Percentiles rank a stretch among this genome's conserved stretches.
Evolutionary conservation across 352 stramenopile species (phyloP).

Genomic region (Phytopythium boreale): DNA sequence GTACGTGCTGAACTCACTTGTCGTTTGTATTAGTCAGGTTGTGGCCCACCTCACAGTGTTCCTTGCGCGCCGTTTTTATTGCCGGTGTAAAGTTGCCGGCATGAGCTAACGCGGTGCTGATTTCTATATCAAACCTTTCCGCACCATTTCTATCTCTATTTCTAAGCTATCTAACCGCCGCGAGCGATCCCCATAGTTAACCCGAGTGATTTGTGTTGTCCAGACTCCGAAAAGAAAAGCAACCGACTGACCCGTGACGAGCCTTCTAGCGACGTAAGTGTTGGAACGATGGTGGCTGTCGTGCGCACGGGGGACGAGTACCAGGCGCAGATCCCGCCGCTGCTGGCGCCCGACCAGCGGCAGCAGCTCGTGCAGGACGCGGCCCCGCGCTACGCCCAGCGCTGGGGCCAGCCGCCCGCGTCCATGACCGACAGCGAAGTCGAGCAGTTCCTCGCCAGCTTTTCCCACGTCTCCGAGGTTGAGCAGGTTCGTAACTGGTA

Average conservation of each 20-base stretch:
- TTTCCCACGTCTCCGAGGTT: constrained; percentile 43
- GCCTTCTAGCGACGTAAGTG: background rate
- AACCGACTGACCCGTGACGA: too few relatives aligned
- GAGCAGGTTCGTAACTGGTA: constrained; percentile 40
- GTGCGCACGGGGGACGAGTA: constrained; percentile 10
- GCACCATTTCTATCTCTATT: too few relatives aligned
- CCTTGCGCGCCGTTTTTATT: too few relatives aligned
- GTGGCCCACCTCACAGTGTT: too few relatives aligned
- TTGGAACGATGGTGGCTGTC: background rate
- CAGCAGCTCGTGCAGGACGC: constrained; percentile 10
- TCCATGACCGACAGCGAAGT: constrained; percentile 33
- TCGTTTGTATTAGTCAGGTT: too few relatives aligned
- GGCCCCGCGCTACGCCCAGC: constrained; percentile 26
- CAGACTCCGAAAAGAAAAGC: background rate
- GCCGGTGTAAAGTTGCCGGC: too few relatives aligned
- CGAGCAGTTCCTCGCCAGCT: constrained; percentile 46
- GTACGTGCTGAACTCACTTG: too few relatives aligned
- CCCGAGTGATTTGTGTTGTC: too few relatives aligned
- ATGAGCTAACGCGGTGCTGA: too few relatives aligned
- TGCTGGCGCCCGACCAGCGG: constrained; percentile 32
- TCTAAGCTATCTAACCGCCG: background rate
- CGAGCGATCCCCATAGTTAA: background rate
- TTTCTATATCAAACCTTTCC: too few relatives aligned
- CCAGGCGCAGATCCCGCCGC: constrained; percentile 49
- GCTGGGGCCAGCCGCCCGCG: constrained; percentile 32